Conservation (phyloP, 176 grass and related monocot species). For the Carex parvula region DNA sequence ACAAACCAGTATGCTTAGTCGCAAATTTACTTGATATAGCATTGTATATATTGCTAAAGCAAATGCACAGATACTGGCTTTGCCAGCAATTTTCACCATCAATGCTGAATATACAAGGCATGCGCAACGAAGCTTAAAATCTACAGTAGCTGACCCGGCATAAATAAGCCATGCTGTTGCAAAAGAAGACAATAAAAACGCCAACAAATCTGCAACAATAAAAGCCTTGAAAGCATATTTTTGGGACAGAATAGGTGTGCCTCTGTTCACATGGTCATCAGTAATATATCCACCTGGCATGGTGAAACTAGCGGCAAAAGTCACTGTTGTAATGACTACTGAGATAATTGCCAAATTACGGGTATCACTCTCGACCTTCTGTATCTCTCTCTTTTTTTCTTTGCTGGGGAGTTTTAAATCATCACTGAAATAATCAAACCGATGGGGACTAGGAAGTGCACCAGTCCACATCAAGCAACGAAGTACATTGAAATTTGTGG, state of each 20-base stretch:
- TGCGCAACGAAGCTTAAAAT: not conserved
- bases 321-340: constrained; percentile 22
- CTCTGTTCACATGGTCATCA: not conserved
- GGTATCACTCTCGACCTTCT: not conserved
- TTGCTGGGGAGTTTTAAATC: not conserved
- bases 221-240: constrained; percentile 22
- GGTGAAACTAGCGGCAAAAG: constrained; percentile 34
- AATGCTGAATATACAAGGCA: fast-evolving
- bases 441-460: not conserved
- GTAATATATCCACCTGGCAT: constrained; percentile 23
- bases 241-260: constrained; percentile 3
- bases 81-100: not conserved
- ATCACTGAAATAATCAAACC: not conserved
- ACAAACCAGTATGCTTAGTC: constrained; percentile 3
- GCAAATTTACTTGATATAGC: not conserved
- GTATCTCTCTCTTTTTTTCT: not conserved
- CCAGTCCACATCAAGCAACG: constrained; percentile 3
- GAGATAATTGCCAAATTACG: not conserved
- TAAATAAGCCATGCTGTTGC: constrained; percentile 11
- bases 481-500: not conserved
- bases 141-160: not conserved
- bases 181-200: not conserved
- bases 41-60: not conserved
- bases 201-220: constrained; percentile 6
- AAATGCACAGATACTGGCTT: not conserved